A percentile compares a stretch with the other conserved stretches of the same genome.
These are phyloP conservation scores for Macrocybe sp. DNA, from an alignment of 1,284 basidiomycete genomes.

Conservation along the genomic window DNA sequence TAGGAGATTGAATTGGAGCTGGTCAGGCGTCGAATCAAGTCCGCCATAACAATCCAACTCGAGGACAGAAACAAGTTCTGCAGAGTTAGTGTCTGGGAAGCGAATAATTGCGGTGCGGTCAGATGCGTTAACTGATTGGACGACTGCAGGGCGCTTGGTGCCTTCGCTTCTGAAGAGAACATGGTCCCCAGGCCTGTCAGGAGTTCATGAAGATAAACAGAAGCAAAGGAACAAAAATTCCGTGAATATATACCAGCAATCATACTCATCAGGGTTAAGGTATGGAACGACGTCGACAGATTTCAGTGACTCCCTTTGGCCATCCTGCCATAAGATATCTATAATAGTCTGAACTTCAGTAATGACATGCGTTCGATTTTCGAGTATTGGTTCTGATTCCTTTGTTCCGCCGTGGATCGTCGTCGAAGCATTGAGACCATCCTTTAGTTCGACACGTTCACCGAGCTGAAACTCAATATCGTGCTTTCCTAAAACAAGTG, in stretches of 20 bases:
- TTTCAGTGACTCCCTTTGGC: constrained; percentile 52
- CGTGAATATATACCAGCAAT: constrained; percentile 58
- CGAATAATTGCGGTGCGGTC: constrained; percentile 69
- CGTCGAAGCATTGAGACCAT: constrained; percentile 37
- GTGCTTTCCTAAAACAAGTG: constrained; percentile 54
- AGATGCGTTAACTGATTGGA: constrained; percentile 72
- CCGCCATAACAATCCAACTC: constrained; percentile 84
- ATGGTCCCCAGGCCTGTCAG: constrained; percentile 82
- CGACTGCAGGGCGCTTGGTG: constrained; percentile 62
- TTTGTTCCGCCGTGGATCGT: constrained; percentile 53
- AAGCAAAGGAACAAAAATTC: constrained; percentile 16
- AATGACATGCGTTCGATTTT: constrained; percentile 58
- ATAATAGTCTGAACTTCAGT: constrained; percentile 66
- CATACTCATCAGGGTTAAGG: constrained; percentile 78
- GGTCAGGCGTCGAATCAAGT: constrained; percentile 40
- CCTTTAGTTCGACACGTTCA: constrained; percentile 57
- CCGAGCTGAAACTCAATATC: constrained; percentile 65
- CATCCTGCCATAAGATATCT: constrained; percentile 89
- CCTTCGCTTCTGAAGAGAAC: constrained; percentile 83
- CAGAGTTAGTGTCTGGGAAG: constrained; percentile 45
- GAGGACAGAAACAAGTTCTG: constrained; percentile 75
- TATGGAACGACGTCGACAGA: constrained; percentile 77
- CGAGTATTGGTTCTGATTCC: constrained; percentile 39
- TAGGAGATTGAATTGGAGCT: constrained; percentile 40
- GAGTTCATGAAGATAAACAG: constrained; percentile 9